Percentiles rank a stretch among this genome's conserved stretches.
These are phyloP conservation scores for Colletotrichum sojae DNA, from an alignment of 2,329 filamentous ascomycete genomes.

Conservation along the genomic window DNA sequence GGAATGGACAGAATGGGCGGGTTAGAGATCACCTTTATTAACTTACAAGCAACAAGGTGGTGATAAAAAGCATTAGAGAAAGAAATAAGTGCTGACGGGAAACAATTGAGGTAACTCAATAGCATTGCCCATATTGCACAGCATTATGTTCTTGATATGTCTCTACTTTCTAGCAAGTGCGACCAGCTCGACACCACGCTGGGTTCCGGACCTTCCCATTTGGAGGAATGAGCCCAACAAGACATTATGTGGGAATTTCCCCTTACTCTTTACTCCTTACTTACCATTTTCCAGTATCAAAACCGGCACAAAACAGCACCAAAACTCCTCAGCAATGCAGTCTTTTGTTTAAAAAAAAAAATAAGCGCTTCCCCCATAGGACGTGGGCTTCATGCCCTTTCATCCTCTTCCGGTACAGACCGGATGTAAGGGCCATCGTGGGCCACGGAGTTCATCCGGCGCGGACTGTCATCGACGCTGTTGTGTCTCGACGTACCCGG, in stretches of 20 bases:
- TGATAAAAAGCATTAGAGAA: too few relatives aligned
- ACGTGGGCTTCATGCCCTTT: constrained; percentile 5
- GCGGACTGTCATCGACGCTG: constrained; percentile 49
- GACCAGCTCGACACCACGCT: too few relatives aligned
- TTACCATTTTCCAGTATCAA: not conserved
- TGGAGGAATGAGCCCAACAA: too few relatives aligned
- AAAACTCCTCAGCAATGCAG: not conserved
- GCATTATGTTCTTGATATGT: too few relatives aligned
- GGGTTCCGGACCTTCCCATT: too few relatives aligned
- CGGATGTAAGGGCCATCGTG: constrained; percentile 19
- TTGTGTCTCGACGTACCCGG: constrained; percentile 59
- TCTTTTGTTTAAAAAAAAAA: not conserved
- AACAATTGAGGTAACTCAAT: not conserved
- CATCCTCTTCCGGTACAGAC: constrained; percentile 31
- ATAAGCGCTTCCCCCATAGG: not conserved
- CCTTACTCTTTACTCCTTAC: not conserved
- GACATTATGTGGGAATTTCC: not conserved
- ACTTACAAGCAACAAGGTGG: too few relatives aligned
- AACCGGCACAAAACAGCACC: not conserved
- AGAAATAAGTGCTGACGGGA: too few relatives aligned
- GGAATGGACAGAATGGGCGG: too few relatives aligned
- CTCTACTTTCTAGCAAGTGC: too few relatives aligned
- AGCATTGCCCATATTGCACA: not conserved
- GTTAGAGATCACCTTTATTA: too few relatives aligned
- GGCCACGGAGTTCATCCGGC: constrained; percentile 25